Base-by-base conservation (phyloP, 108 stramenopile species). In the Nitzschia sp. region DNA sequence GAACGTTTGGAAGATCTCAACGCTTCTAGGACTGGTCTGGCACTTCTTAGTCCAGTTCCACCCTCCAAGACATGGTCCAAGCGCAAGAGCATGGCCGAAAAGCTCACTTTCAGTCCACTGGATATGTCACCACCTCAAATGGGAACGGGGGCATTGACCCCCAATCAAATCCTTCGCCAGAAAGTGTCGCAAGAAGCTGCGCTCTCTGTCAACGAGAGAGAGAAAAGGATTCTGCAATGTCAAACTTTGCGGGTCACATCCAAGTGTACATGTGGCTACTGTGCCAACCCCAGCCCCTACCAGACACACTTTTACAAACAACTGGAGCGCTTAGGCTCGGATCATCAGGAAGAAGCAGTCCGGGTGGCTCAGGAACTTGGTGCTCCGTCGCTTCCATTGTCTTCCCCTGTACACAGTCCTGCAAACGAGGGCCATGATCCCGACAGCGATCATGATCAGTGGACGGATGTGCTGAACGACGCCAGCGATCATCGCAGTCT, bases 211-310 rank as follows among this genome's bases (percentile, higher is more conserved):
- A 62, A 62, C 43, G 69, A 69, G 39, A 65, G 75, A 21, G 57
- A 43, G 20, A 42, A 20, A 11, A 57, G 75, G 15, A 48, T 76
- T 7, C 44, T 56, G 41, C 29, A 46, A 14, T 53, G 48, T 7
- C 60, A 65, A 64, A 59, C 68, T 20, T 56, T 76, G 37, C 57
- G 46, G 25, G 63, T 76, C 6, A 64, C 57, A 1, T 17, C 21
- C 2, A 43, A 29, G 20, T 76, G 75, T 65, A 41, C 34, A 6
- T 76, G 75, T 53, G 69, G 59, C 2, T 68, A 70, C 21, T 76
- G 75, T 60, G 53, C 57, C 58, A 69, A 76, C 46, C 67, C 75
- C 0, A 70, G 46, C 26, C 69, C 75, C 7, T 76, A 63, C 41
- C 75, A 76, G 41, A 76, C 75, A 10, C 61, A 62, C 8, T 62